These are phyloP conservation scores for Scheffersomyces ergatensis DNA, from an alignment of 805 yeast genomes.

Conservation along the genomic window DNA sequence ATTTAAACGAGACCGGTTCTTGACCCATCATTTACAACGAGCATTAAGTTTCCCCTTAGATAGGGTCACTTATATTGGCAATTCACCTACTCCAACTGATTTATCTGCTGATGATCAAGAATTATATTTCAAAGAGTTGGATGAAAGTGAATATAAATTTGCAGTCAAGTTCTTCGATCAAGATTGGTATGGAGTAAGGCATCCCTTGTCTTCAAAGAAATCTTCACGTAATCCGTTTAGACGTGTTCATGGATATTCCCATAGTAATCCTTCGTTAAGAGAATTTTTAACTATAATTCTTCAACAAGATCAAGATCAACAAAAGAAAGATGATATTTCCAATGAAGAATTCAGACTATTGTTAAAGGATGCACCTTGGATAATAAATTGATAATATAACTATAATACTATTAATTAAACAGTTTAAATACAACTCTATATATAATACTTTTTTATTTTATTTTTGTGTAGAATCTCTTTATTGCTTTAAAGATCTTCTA, in stretches of 20 bases:
- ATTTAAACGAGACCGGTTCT: conserved; percentile 64
- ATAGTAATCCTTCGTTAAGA: conserved; percentile 18
- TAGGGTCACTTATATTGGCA: conserved; percentile 50
- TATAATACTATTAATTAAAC: no score
- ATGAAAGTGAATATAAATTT: conserved; percentile 45
- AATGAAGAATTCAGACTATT: conserved; percentile 7
- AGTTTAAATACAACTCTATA: no score
- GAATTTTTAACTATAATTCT: conserved; percentile 12
- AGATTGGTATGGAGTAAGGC: conserved; percentile 59
- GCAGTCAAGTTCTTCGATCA: conserved; percentile 53
- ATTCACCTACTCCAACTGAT: conserved; percentile 51
- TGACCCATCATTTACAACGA: conserved; percentile 47
- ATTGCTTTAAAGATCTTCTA: conserved; percentile 54
- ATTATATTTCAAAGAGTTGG: conserved; percentile 47
- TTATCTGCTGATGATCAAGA: conserved; percentile 15
- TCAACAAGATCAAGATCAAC: conserved; percentile 2
- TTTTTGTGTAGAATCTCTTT: not conserved
- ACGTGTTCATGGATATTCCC: conserved; percentile 35
- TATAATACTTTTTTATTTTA: no score
- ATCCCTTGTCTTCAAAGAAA: conserved; percentile 48
- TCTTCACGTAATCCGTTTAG: conserved; percentile 55
- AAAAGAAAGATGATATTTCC: no score
- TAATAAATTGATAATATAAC: no score
- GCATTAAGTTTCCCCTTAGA: conserved; percentile 44
- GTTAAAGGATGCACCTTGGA: conserved; percentile 8